These are phyloP conservation scores for Clarkia xantiana DNA, from an alignment of 345 rosid species.

Conservation along the genomic window DNA sequence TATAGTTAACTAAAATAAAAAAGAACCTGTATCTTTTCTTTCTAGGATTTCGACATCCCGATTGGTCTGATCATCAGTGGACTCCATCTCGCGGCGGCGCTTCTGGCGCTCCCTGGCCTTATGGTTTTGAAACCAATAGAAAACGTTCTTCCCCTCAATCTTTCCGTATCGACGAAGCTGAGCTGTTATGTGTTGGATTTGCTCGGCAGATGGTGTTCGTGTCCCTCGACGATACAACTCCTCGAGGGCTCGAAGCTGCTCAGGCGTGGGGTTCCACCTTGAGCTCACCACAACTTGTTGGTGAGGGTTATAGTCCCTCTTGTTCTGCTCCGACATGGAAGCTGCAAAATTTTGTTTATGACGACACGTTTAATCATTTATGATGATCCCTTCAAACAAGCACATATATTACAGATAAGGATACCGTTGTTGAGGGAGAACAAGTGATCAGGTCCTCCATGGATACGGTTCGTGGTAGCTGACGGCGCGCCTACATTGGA, in stretches of 20 bases:
- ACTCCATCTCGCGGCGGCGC: conserved; percentile 79
- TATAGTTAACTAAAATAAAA: no score
- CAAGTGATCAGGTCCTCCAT: conserved; percentile 31
- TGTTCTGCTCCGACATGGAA: conserved; percentile 42
- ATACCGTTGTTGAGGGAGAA: conserved; percentile 51
- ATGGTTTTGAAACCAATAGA: conserved; percentile 97
- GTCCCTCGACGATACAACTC: conserved; percentile 74
- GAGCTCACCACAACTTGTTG: conserved; percentile 59
- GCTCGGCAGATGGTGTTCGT: conserved; percentile 81
- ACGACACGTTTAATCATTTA: no score
- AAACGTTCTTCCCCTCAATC: conserved; percentile 94
- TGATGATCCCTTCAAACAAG: no score
- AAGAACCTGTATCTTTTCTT: conserved; percentile 45
- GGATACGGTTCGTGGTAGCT: conserved; percentile 14
- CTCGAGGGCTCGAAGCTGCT: conserved; percentile 74
- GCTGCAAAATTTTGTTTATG: no score
- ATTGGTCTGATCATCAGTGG: conserved; percentile 12
- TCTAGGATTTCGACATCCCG: conserved; percentile 24
- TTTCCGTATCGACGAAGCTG: conserved; percentile 79
- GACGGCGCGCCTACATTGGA: conserved; percentile 9
- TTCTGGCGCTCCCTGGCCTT: conserved; percentile 87
- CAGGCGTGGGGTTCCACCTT: conserved; percentile 94
- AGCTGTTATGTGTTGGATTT: conserved; percentile 75
- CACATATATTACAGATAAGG: no score
- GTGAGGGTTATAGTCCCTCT: conserved; percentile 45